Conservation (phyloP, 2,329 filamentous ascomycete species). For the Ophiostoma tasmaniense region DNA sequence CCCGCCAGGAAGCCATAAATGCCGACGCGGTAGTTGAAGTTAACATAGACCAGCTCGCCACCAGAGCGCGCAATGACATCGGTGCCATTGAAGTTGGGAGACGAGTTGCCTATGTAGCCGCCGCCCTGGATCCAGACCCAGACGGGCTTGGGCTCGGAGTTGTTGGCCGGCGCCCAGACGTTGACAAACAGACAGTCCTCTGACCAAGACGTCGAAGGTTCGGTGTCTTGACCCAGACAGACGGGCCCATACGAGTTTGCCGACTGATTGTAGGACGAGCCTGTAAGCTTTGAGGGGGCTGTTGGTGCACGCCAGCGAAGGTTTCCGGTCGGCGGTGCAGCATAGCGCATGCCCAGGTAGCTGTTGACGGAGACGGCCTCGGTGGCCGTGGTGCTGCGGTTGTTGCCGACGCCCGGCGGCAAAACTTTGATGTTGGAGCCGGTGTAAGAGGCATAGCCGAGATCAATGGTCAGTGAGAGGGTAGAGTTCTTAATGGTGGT, state of each 20-base stretch:
- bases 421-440: background rate
- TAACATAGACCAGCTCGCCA: constrained; percentile 43
- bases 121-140: background rate
- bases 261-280: background rate
- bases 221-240: background rate
- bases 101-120: constrained; percentile 23
- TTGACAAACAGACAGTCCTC: background rate
- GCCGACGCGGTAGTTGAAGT: constrained; percentile 55
- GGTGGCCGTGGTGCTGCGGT: background rate
- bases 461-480: background rate
- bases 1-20: constrained; percentile 52
- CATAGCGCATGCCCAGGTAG: constrained; percentile 38
- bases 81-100: constrained; percentile 42
- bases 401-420: background rate
- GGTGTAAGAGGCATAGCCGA: background rate
- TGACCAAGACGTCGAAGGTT: background rate
- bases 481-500: background rate
- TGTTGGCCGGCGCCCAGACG: background rate
- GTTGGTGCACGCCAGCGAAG: constrained; percentile 33
- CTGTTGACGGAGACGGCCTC: constrained; percentile 25
- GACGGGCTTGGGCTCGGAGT: background rate
- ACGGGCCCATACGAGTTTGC: background rate
- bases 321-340: constrained; percentile 33
- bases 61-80: constrained; percentile 32
- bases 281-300: background rate